Evolutionary conservation across 805 yeast species (phyloP).

Genomic region (Wickerhamomyces canadensis): DNA sequence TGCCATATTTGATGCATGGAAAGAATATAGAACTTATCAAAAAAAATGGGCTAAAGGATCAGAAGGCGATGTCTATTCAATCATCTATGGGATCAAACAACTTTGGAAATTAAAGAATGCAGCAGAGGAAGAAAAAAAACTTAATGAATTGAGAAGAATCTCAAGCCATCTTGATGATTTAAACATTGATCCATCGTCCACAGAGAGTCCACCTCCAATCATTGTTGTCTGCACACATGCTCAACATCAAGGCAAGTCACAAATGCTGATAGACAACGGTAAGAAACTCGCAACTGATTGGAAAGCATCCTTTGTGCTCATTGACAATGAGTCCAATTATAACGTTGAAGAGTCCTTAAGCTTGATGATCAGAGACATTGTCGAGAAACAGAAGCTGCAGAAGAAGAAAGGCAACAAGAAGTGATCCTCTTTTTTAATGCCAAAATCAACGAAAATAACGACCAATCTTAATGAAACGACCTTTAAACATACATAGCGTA

Average conservation of each 20-base stretch:
- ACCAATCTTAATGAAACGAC: too few relatives aligned
- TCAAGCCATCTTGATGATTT: constrained; percentile 27
- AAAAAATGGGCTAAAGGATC: constrained; percentile 55
- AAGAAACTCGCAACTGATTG: constrained; percentile 49
- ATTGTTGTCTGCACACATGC: constrained; percentile 62
- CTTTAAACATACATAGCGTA: too few relatives aligned
- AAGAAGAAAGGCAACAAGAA: constrained; percentile 6
- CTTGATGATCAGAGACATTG: constrained; percentile 52
- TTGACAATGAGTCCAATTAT: constrained; percentile 47
- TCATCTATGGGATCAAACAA: constrained; percentile 51
- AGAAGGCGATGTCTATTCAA: constrained; percentile 61
- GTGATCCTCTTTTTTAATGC: too few relatives aligned
- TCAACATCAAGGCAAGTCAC: constrained; percentile 53
- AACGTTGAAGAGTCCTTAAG: constrained; percentile 55
- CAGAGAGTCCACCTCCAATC: constrained; percentile 56
- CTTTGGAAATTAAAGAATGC: constrained; percentile 43
- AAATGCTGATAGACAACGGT: constrained; percentile 54
- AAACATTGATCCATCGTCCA: constrained; percentile 30
- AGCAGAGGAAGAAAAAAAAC: constrained; percentile 26
- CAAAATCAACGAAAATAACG: too few relatives aligned
- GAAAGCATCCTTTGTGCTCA: constrained; percentile 59
- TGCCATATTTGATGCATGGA: constrained; percentile 70
- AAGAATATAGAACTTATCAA: constrained; percentile 52
- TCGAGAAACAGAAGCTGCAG: constrained; percentile 37
- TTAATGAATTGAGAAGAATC: constrained; percentile 26